Evolutionary conservation across 495 filamentous ascomycete genomes (phyloP), one percentile per base, ranked within the genome.

Genomic region (Tetracladium marchalianum): DNA sequence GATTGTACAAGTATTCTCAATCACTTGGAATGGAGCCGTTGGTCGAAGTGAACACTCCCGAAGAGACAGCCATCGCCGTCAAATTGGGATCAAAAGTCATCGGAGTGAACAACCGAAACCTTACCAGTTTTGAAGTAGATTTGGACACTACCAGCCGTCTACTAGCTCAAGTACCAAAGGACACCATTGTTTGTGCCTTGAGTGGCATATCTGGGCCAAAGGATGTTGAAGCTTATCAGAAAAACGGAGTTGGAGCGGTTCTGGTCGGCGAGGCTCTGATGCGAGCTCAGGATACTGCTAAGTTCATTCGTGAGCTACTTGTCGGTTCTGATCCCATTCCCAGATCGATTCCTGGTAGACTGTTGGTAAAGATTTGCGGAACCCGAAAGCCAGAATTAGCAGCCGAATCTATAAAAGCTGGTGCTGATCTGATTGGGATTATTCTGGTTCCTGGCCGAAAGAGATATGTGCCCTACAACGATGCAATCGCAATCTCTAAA

Each of bases 21-120:
- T 85, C 82, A 11, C 76, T 99, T 1, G 90, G 90, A 22, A 99
- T 99, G 92, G 93, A 97, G 65, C 92, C 92, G 16, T 65, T 99
- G 12, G 93, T 99, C 19, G 92, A 99, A 60, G 92, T 99, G 16
- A 93, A 99, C 55, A 97, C 82, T 15, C 74, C 81, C 0, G 87
- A 90, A 34, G 92, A 99, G 66, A 97, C 96, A 89, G 68, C 81
- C 35, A 80, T 78, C 31, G 92, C 92, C 10, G 80, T 94, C 18
- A 76, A 84, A 19, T 71, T 99, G 8, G 93, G 92, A 12, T 73
- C 92, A n/a, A 81, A 88, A 61, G 89, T 93, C 18, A 95, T 99
- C 56, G 92, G 92, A 8, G 92, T 99, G 55, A 99, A 99, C 65
- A 99, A 99, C 64, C 76, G 92, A 35, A 90, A 99, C 56, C 73